These are phyloP conservation scores for Leccinum incarnatum DNA, from an alignment of 768 basidiomycete genomes.

Conservation along the genomic window DNA sequence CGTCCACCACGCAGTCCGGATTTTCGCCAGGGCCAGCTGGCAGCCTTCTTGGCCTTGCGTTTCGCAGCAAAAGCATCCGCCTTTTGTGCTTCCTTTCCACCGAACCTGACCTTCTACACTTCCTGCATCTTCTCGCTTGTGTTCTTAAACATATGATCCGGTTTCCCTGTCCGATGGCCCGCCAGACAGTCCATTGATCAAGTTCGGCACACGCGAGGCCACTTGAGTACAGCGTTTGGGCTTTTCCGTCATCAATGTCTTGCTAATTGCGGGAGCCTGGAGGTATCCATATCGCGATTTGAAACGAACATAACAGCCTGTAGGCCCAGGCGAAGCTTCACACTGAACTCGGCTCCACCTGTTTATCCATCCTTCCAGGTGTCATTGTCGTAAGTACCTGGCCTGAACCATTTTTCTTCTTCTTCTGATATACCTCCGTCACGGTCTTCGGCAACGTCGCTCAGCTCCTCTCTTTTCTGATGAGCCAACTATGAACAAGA, in stretches of 20 bases:
- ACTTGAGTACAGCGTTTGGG: constrained; percentile 88
- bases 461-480: constrained; percentile 64
- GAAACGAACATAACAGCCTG: constrained; percentile 89
- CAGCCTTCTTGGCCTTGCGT: constrained; percentile 55
- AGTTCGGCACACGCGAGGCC: constrained; percentile 82
- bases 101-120: constrained; percentile 76
- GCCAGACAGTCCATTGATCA: constrained; percentile 46
- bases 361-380: constrained; percentile 12
- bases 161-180: constrained; percentile 33
- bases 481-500: constrained; percentile 55
- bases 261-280: constrained; percentile 55
- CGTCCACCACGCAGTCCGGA: constrained; percentile 38
- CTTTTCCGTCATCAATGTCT: constrained; percentile 70
- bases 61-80: constrained; percentile 41
- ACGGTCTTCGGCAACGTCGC: constrained; percentile 31
- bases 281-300: constrained; percentile 84
- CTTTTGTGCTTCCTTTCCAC: constrained; percentile 52
- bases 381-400: constrained; percentile 53
- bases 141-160: constrained; percentile 88
- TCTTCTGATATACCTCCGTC: constrained; percentile 59
- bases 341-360: constrained; percentile 28
- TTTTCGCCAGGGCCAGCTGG: constrained; percentile 42
- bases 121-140: constrained; percentile 91
- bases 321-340: constrained; percentile 85
- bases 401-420: constrained; percentile 72